Conservation (phyloP, 148 eudicot species). For the Diospyros kaki region DNA sequence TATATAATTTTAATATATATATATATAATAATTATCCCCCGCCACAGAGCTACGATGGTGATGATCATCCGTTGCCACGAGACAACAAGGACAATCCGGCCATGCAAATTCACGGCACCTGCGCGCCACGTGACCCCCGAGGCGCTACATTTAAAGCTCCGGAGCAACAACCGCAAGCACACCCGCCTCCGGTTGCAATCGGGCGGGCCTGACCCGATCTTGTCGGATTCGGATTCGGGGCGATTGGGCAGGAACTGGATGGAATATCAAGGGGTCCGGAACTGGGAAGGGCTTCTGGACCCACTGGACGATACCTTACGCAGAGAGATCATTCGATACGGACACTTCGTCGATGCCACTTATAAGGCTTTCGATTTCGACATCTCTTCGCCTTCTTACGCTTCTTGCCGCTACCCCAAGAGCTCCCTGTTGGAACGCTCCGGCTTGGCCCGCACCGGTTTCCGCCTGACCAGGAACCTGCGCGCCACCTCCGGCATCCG, state of each 20-base stretch:
- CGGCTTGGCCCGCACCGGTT: conserved; percentile 30
- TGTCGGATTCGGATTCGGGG: too few relatives aligned
- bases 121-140: not conserved
- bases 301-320: conserved; percentile 41
- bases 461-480: conserved; percentile 13
- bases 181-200: too few relatives aligned
- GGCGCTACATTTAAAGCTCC: too few relatives aligned
- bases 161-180: not conserved
- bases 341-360: conserved; percentile 39
- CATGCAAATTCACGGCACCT: too few relatives aligned
- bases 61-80: too few relatives aligned
- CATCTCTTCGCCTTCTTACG: conserved; percentile 27
- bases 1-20: too few relatives aligned
- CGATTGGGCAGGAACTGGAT: conserved; percentile 28
- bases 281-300: conserved; percentile 51
- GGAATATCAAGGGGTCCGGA: conserved; percentile 39
- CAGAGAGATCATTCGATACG: conserved; percentile 45
- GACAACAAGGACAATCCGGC: too few relatives aligned
- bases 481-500: conserved; percentile 8
- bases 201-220: too few relatives aligned
- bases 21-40: too few relatives aligned
- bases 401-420: conserved; percentile 25
- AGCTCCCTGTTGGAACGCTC: conserved; percentile 14
- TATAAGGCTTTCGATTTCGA: conserved; percentile 44
- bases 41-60: too few relatives aligned